phyloP scores from a whole-genome alignment of 2,329 filamentous ascomycete genomes.

The Zymoseptoria ardabiliae region DNA sequence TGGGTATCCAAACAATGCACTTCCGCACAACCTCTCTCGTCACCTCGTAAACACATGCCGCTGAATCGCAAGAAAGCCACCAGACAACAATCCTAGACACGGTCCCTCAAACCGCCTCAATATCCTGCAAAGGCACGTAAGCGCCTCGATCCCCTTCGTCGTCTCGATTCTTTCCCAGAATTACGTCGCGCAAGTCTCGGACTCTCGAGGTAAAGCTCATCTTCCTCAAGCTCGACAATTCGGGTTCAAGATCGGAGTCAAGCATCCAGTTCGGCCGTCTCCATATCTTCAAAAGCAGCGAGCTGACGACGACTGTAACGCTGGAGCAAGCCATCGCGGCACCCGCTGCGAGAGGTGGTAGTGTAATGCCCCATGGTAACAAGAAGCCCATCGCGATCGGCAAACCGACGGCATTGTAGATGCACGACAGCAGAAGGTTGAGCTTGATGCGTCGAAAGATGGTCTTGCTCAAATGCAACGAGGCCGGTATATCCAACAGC shows the following conservation, averaged over 20 bases:
- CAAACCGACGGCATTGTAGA: constrained; percentile 85
- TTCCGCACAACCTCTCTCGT: neutral
- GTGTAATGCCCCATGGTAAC: constrained; percentile 75
- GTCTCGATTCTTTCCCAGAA: constrained; percentile 26
- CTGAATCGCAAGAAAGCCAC: neutral
- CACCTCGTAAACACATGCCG: neutral
- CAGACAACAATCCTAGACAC: no score
- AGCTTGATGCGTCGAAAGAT: constrained; percentile 93
- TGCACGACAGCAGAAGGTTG: constrained; percentile 85
- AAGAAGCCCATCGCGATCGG: constrained; percentile 97
- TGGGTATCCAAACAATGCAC: neutral
- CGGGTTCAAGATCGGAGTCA: constrained; percentile 16
- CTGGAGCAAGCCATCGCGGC: constrained; percentile 89
- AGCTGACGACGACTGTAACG: constrained; percentile 81
- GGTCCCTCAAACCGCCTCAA: constrained; percentile 27
- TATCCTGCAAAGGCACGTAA: constrained; percentile 41
- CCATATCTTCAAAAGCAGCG: constrained; percentile 81
- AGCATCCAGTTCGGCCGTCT: constrained; percentile 74
- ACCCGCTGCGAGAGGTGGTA: constrained; percentile 91
- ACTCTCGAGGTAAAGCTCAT: constrained; percentile 8
- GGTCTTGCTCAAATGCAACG: constrained; percentile 69
- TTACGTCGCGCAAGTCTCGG: constrained; percentile 10
- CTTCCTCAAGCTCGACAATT: constrained; percentile 3
- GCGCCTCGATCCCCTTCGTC: constrained; percentile 32
- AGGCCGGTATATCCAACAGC: constrained; percentile 84